Evolutionary conservation across 257 asterid species (phyloP).

Genomic region (Verbena officinalis): DNA sequence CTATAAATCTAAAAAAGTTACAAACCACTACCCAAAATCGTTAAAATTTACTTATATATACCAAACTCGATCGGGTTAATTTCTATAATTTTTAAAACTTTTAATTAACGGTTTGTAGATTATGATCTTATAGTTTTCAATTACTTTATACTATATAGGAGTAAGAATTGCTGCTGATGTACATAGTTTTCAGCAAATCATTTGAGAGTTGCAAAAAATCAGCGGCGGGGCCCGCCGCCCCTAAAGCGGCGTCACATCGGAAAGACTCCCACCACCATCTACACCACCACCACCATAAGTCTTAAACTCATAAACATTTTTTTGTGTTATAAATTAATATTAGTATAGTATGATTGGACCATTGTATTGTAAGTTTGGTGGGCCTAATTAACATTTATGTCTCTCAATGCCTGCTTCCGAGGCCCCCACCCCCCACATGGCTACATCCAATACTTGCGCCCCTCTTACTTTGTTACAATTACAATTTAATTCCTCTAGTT

Average conservation of each 20-base stretch:
- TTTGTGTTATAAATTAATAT: not conserved
- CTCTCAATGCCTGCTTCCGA: constrained; percentile 33
- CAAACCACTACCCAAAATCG: too few relatives aligned
- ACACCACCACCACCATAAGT: constrained; percentile 5
- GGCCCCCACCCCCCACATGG: constrained; percentile 48
- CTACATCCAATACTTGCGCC: constrained; percentile 29
- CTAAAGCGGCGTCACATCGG: constrained; percentile 44
- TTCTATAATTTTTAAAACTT: too few relatives aligned
- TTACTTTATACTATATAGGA: not conserved
- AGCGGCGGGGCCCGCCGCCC: constrained; percentile 36
- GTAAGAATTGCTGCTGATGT: constrained; percentile 9
- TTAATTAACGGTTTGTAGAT: too few relatives aligned
- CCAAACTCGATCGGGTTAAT: too few relatives aligned
- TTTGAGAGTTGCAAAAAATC: constrained; percentile 33
- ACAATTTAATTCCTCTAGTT: too few relatives aligned
- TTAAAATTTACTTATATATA: too few relatives aligned
- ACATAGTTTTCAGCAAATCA: constrained; percentile 38
- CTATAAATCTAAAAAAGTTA: too few relatives aligned
- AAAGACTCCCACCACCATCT: constrained; percentile 43
- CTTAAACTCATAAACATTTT: not conserved
- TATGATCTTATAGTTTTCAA: too few relatives aligned
- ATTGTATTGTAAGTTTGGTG: constrained; percentile 28
- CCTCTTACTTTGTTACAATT: not conserved
- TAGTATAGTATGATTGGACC: constrained; percentile 36
- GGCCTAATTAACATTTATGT: constrained; percentile 24